These are phyloP conservation scores for Penicillium diatomitis DNA, from an alignment of 495 filamentous ascomycete species.

Conservation along the genomic window DNA sequence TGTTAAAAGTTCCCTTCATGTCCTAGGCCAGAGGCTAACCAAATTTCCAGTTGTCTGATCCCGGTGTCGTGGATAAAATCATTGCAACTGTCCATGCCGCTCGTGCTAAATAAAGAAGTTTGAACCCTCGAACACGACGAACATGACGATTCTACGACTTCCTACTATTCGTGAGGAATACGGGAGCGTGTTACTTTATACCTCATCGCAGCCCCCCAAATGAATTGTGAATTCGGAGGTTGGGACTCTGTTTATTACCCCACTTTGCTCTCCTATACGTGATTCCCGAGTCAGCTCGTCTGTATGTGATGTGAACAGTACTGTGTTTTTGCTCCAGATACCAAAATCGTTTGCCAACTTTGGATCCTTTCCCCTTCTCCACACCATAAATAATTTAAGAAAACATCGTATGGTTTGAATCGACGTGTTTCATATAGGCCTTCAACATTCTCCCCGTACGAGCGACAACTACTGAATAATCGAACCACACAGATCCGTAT, in stretches of 20 bases:
- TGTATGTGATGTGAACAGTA: conserved; percentile 14
- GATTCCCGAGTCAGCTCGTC: conserved; percentile 17
- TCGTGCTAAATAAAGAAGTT: conserved; percentile 40
- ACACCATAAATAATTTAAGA: too few species aligned
- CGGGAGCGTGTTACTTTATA: neutral
- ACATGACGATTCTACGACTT: conserved; percentile 10
- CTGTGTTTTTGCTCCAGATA: neutral
- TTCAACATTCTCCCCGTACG: too few species aligned
- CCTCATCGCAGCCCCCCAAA: neutral
- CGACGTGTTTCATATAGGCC: too few species aligned
- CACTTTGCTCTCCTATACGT: conserved; percentile 13
- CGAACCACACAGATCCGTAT: too few species aligned
- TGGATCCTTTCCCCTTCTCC: too few species aligned
- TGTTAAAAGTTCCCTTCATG: too few species aligned
- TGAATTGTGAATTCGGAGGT: neutral
- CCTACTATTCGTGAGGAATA: neutral
- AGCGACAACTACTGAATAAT: too few species aligned
- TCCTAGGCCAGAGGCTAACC: conserved; percentile 23
- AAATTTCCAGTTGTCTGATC: conserved; percentile 68
- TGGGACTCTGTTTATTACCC: conserved; percentile 4
- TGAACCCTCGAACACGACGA: conserved; percentile 12
- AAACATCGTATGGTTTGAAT: too few species aligned
- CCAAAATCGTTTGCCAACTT: neutral
- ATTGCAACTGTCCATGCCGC: conserved; percentile 65
- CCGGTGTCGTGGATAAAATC: conserved; percentile 80